Percentiles rank a stretch among this genome's conserved stretches.
Evolutionary conservation across 179 eudicot species (phyloP).

Genomic region (Silene vulgaris): DNA sequence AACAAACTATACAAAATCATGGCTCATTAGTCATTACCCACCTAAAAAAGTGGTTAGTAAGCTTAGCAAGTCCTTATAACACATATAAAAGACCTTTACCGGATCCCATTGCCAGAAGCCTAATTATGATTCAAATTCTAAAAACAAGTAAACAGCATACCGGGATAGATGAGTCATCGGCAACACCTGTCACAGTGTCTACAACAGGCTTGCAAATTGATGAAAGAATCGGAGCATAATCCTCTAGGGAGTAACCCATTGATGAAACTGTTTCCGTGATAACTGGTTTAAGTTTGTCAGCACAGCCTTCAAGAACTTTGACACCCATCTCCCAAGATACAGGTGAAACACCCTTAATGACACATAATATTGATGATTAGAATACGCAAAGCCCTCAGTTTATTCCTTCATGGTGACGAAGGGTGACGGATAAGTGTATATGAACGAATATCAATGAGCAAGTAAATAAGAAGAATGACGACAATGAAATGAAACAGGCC

Average conservation of each 20-base stretch:
- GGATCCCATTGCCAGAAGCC: background rate
- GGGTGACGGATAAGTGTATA: background rate
- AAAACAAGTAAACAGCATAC: slow-evolving; percentile 25
- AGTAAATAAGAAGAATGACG: background rate
- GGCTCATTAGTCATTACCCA: background rate
- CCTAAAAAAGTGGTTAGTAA: background rate
- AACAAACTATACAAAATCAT: background rate
- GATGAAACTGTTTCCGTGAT: slow-evolving; percentile 39
- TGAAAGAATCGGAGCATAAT: slow-evolving; percentile 55
- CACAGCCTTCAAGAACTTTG: slow-evolving; percentile 48
- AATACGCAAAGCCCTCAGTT: background rate
- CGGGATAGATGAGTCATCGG: slow-evolving; percentile 29
- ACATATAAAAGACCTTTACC: background rate
- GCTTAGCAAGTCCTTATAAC: background rate
- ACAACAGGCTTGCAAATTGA: slow-evolving; percentile 41
- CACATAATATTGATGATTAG: slow-evolving; percentile 8
- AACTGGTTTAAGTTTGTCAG: slow-evolving; percentile 47
- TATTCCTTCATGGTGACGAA: background rate
- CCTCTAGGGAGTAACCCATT: slow-evolving; percentile 34
- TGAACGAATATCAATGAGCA: background rate
- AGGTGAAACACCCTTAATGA: slow-evolving; percentile 46
- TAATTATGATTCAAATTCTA: background rate
- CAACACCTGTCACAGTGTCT: slow-evolving; percentile 26
- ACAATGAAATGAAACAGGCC: background rate
- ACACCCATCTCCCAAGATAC: slow-evolving; percentile 54